These are phyloP conservation scores for Sphagnum contortum DNA, from an alignment of 225 moss, liverwort and hornwort genomes.

Conservation along the genomic window DNA sequence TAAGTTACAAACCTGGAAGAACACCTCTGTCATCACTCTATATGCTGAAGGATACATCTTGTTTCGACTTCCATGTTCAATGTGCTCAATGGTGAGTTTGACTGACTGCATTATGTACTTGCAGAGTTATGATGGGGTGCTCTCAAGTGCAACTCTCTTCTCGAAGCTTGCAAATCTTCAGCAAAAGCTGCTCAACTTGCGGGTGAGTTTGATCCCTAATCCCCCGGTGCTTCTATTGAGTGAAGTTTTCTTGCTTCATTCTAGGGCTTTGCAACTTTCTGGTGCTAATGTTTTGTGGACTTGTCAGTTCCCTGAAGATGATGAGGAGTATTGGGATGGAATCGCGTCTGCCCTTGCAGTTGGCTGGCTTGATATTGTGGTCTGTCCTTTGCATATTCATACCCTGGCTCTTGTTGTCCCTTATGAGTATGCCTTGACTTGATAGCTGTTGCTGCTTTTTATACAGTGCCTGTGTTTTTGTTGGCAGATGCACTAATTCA, in stretches of 20 bases:
- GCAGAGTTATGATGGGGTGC: slow-evolving; percentile 52
- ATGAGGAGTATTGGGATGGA: slow-evolving; percentile 84
- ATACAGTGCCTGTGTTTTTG: too few species aligned
- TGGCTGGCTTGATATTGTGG: slow-evolving; percentile 97
- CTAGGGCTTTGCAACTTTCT: slow-evolving; percentile 8
- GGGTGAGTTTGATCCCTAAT: slow-evolving; percentile 18
- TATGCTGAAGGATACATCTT: too few species aligned
- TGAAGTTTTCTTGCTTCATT: neutral
- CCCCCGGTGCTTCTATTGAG: slow-evolving; percentile 1
- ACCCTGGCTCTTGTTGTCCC: neutral
- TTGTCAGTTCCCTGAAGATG: slow-evolving; percentile 76
- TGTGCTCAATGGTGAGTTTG: too few species aligned
- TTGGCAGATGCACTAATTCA: neutral
- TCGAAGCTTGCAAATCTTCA: slow-evolving; percentile 46
- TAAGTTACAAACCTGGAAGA: slow-evolving; percentile 17
- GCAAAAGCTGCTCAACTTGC: slow-evolving; percentile 42
- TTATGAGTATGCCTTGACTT: neutral
- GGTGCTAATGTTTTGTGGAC: neutral
- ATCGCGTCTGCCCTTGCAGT: slow-evolving; percentile 91
- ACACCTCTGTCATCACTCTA: too few species aligned
- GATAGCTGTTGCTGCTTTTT: neutral
- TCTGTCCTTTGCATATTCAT: slow-evolving; percentile 11
- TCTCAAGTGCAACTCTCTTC: slow-evolving; percentile 37
- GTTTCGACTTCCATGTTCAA: too few species aligned
- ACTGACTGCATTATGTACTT: neutral